Evolutionary conservation across 2,329 filamentous ascomycete species (phyloP), one percentile per base, ranked within the genome.

Genomic region (Capronia epimyces): DNA sequence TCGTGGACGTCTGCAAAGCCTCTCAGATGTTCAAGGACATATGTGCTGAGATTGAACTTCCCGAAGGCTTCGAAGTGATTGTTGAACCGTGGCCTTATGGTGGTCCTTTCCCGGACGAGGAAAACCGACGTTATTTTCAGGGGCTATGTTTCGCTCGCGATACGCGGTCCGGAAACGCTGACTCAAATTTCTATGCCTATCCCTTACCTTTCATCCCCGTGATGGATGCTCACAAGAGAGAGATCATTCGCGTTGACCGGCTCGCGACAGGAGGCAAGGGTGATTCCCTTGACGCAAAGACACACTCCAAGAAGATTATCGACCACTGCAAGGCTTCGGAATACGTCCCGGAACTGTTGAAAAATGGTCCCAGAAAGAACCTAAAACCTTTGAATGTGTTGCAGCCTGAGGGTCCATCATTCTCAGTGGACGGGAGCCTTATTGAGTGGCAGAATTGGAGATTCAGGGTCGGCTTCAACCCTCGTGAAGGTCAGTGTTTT

Each of bases 361-460:
- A 73, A 15, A 58, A 61, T 1, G 70, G 74, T 1, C 60, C 71
- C 13, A 69, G 80, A 10, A 66, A 71, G 27, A 79, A 79, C 50
- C 62, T 81, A 29, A 88, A 87, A 67, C 85, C 85, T 3, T 77
- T 89, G 63, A 80, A 87, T 59, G 81, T 90, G 43, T 75, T 81
- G 1, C 87, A 90, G 56, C 81, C 81, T 0, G 79, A 86, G 21
- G 84, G 84, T 0, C 76, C 83, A 0, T 84, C 80, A 1, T 88
- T 89, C 67, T 71, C 68, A 0, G 73, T 86, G 12, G 69, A 70
- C 52, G 43, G 72, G 42, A 68, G 77, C 46, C 59, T 69, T 10
- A 60, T 81, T 6, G 67, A 73, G 50, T 84, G 81, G 81, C 79
- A 84, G 63, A 82, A 84, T 62, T 87, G 84, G 83, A 73, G 77